Evolutionary conservation across 495 filamentous ascomycete species (phyloP).

Genomic region (Arthonia radiata): DNA sequence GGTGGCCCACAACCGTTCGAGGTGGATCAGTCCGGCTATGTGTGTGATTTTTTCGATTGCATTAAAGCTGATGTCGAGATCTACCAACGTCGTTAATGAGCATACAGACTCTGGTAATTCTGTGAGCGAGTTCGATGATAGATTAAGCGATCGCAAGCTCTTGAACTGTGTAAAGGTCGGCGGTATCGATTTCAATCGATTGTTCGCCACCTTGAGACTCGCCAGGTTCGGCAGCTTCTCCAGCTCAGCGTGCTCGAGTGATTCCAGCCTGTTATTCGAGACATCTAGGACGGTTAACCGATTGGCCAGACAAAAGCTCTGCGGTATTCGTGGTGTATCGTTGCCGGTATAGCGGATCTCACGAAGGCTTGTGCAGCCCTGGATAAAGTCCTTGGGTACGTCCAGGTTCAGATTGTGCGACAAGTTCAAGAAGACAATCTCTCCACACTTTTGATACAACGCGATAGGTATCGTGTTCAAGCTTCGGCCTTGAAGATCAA

Average conservation of each 20-base stretch:
- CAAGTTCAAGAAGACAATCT: conserved; percentile 86
- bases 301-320: conserved; percentile 59
- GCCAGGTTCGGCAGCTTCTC: conserved; percentile 46
- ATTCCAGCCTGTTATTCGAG: conserved; percentile 77
- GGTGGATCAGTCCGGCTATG: conserved; percentile 36
- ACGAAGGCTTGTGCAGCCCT: conserved; percentile 67
- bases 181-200: conserved; percentile 54
- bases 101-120: conserved; percentile 68
- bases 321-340: conserved; percentile 66
- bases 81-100: conserved; percentile 55
- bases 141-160: conserved; percentile 52
- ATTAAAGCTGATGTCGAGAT: conserved; percentile 96
- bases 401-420: conserved; percentile 80
- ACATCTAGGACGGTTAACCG: conserved; percentile 73
- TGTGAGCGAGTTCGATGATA: conserved; percentile 78
- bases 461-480: conserved; percentile 85
- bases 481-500: conserved; percentile 78
- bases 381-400: conserved; percentile 89
- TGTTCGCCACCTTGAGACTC: conserved; percentile 82
- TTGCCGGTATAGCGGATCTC: conserved; percentile 90
- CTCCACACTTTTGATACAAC: conserved; percentile 69
- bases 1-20: conserved; percentile 83
- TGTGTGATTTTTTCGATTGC: conserved; percentile 57
- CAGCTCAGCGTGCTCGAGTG: conserved; percentile 63
- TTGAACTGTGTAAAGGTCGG: conserved; percentile 56